Base-by-base conservation (phyloP, 2,329 filamentous ascomycete genomes). In the Sporothrix curviconia region DNA sequence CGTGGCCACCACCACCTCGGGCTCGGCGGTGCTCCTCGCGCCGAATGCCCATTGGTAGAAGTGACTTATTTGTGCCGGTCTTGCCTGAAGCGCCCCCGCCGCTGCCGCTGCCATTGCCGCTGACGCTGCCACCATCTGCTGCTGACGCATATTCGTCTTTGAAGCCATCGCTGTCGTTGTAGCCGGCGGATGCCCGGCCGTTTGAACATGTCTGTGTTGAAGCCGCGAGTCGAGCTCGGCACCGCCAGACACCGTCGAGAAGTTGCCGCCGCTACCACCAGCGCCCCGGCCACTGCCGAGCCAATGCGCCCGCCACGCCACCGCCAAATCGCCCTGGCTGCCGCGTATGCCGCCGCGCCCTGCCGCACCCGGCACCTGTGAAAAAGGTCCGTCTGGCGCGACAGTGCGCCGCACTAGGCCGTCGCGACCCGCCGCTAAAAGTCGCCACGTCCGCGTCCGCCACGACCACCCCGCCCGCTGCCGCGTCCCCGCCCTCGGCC, bases 151-250 rank as follows among this genome's bases (percentile, higher is more conserved):
- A 70, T 57, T 77, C 71, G 55, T 75, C 71, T n/a, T 76, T 53
- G 54, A 71, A 71, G 49, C 77, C 68, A 32, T 78, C 74, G n/a
- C 74, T 75, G 22, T 75, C 67, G 25, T 66, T 61, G 51, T 54
- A 24, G 28, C 17, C 17, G 6, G 51, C 37, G 24, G 17, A 12
- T 62, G 56, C 72, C 64, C 54, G 72, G 62, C 68, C 75, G 63
- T 78, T n/a, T 78, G 53, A 84, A 77, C 57, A 76, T 74, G 64
- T 84, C 80, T 62, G 79, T 78, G 63, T 83, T 82, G 66, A 83
- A n/a, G 78, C 67, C 81, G 71, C 34, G 73, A 63, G 60, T 82
- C 77, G 59, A 70, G 67, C 54, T 77, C 71, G 44, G 68, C 64
- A 55, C 71, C 63, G 22, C 32, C 54, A 11, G 53, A 53, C 25